Evolutionary conservation across 163 green algal species (phyloP).

Genomic region (Scenedesmus sp.): DNA sequence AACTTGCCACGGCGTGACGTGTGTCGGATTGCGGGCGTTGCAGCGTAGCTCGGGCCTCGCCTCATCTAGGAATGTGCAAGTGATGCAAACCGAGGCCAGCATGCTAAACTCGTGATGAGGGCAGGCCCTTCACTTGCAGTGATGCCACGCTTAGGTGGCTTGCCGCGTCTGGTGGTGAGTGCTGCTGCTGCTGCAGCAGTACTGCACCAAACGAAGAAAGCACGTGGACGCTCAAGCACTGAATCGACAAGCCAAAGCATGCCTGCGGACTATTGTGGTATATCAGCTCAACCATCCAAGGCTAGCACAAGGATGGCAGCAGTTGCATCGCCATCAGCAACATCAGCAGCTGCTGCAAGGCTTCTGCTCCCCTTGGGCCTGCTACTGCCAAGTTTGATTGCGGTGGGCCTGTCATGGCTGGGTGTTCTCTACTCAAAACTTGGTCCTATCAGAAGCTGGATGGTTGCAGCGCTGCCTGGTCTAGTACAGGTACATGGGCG

Average conservation of each 20-base stretch:
- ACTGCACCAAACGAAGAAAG: conserved; percentile 12
- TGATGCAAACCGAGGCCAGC: neutral
- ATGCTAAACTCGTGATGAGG: neutral
- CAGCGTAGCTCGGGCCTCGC: neutral
- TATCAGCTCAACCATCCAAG: neutral
- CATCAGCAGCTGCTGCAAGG: neutral
- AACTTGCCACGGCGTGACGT: neutral
- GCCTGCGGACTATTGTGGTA: neutral
- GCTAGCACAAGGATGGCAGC: neutral
- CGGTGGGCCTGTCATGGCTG: conserved; percentile 1
- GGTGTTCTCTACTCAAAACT: neutral
- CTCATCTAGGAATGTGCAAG: neutral
- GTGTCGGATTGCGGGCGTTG: neutral
- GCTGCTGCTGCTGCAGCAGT: conserved; percentile 4
- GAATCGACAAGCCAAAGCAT: neutral
- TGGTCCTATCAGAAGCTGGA: conserved; percentile 4
- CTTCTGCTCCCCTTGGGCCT: neutral
- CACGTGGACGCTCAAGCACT: neutral
- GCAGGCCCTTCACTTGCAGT: neutral
- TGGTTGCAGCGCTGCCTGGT: conserved; percentile 4
- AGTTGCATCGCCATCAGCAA: neutral
- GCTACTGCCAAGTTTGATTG: conserved; percentile 8
- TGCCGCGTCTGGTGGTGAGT: conserved; percentile 6
- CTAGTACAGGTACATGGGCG: neutral
- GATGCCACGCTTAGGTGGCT: neutral